Evolutionary conservation across 73 alveolate genomes (phyloP).

Genomic region (Paramecium octaurelia): DNA sequence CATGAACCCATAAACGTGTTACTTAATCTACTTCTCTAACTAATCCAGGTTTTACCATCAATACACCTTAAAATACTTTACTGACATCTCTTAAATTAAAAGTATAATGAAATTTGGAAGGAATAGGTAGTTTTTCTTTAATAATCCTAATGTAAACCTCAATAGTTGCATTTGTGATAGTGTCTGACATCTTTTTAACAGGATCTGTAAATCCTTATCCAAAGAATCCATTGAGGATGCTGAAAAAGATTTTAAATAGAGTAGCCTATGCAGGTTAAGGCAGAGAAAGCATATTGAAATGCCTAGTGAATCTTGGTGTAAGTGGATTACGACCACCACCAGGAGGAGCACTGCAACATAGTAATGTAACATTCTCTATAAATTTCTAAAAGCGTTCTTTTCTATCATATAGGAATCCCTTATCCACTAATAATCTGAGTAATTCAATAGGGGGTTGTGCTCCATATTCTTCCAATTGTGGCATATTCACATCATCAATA

Average conservation of each 20-base stretch:
- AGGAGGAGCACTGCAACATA: constrained; percentile 99
- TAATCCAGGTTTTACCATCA: constrained; percentile 73
- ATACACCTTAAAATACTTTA: constrained; percentile 92
- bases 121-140: constrained; percentile 93
- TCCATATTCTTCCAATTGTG: constrained; percentile 98
- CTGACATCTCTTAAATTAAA: constrained; percentile 97
- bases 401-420: constrained; percentile 97
- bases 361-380: constrained; percentile 94
- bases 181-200: constrained; percentile 87
- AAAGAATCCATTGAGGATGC: constrained; percentile 88
- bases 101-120: constrained; percentile 97
- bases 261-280: constrained; percentile 85
- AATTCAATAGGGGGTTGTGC: constrained; percentile 99
- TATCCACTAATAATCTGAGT: constrained; percentile 94
- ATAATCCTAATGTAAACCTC: constrained; percentile 82
- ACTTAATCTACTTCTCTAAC: constrained; percentile 70
- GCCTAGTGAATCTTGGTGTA: constrained; percentile 98
- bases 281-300: constrained; percentile 92
- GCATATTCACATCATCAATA: constrained; percentile 99
- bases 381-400: constrained; percentile 95
- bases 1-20: constrained; percentile 98
- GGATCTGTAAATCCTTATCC: constrained; percentile 85
- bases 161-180: constrained; percentile 85
- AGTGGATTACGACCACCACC: constrained; percentile 98
- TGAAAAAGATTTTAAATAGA: constrained; percentile 83